phyloP scores from a whole-genome alignment of 2,329 filamentous ascomycete species.

The Botrytis tulipae region DNA sequence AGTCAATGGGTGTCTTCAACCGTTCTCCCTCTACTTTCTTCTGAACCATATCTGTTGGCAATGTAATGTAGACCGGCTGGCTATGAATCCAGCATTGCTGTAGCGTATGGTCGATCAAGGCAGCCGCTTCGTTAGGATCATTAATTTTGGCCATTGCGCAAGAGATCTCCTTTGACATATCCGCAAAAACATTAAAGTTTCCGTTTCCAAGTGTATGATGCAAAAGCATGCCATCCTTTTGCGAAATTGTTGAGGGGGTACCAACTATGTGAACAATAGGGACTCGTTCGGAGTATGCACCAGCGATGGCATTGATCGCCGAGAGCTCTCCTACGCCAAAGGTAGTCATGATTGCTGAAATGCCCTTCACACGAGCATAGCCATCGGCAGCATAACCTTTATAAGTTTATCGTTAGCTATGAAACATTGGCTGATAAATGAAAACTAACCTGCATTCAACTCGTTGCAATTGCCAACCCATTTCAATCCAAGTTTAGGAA shows the following conservation, averaged over 20 bases:
- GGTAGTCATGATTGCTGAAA: conserved; percentile 69
- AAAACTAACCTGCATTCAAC: conserved; percentile 61
- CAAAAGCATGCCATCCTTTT: conserved; percentile 48
- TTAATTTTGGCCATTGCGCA: conserved; percentile 69
- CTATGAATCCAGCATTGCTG: conserved; percentile 71
- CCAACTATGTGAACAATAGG: conserved; percentile 66
- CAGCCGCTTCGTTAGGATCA: conserved; percentile 66
- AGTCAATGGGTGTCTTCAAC: conserved; percentile 68
- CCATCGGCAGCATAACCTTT: conserved; percentile 76
- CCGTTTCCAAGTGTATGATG: conserved; percentile 76
- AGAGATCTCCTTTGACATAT: conserved; percentile 73
- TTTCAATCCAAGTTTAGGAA: conserved; percentile 55
- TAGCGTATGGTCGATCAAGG: conserved; percentile 75
- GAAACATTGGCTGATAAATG: background rate
- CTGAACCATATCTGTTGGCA: conserved; percentile 78
- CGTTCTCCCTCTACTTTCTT: conserved; percentile 72
- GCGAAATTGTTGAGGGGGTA: conserved; percentile 48
- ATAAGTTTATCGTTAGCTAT: background rate
- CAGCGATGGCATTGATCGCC: conserved; percentile 70
- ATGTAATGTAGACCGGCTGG: conserved; percentile 78
- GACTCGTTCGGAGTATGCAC: conserved; percentile 71
- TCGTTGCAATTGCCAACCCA: conserved; percentile 73
- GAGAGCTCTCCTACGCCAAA: conserved; percentile 76
- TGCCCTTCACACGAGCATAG: conserved; percentile 70
- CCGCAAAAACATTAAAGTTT: conserved; percentile 78